Conservation (phyloP, 2,329 filamentous ascomycete species). For the Neofusicoccum sp. region DNA sequence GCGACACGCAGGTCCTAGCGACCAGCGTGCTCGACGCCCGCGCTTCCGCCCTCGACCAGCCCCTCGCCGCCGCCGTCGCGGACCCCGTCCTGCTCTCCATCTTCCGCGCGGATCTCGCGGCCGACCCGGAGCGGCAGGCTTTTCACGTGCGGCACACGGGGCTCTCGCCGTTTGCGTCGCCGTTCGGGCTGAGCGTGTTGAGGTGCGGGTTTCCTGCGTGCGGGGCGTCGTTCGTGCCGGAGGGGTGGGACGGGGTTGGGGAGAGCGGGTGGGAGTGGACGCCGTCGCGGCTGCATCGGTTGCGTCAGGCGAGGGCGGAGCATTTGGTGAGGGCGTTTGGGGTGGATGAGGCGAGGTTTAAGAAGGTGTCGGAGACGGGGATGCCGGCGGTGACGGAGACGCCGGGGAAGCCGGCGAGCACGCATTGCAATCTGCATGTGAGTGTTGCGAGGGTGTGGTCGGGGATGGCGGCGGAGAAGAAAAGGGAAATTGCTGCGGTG, state of each 20-base stretch:
- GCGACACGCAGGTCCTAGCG: constrained; percentile 25
- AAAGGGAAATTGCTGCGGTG: constrained; percentile 8
- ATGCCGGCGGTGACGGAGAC: constrained; percentile 26
- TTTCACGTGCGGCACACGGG: constrained; percentile 8
- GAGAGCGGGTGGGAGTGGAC: not conserved
- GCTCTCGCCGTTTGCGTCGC: constrained; percentile 26
- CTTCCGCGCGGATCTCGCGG: constrained; percentile 24
- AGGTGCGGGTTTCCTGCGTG: not conserved
- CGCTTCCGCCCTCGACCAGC: not conserved
- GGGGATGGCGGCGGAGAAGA: not conserved
- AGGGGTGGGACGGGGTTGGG: no score
- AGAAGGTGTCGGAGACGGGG: constrained; percentile 27
- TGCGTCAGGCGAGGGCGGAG: not conserved
- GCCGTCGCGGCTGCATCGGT: not conserved
- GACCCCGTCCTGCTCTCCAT: constrained; percentile 27
- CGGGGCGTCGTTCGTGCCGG: not conserved
- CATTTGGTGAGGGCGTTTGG: constrained; percentile 21
- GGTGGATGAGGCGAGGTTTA: not conserved
- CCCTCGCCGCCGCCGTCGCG: constrained; percentile 22
- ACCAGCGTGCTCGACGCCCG: constrained; percentile 23
- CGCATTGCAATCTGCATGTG: constrained; percentile 30
- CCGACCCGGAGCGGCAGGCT: constrained; percentile 16
- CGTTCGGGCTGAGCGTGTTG: constrained; percentile 13
- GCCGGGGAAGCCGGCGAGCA: constrained; percentile 25
- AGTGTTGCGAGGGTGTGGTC: constrained; percentile 29